Evolutionary conservation across 73 alveolate species (phyloP).

Genomic region (Symbiodinium pilosum): DNA sequence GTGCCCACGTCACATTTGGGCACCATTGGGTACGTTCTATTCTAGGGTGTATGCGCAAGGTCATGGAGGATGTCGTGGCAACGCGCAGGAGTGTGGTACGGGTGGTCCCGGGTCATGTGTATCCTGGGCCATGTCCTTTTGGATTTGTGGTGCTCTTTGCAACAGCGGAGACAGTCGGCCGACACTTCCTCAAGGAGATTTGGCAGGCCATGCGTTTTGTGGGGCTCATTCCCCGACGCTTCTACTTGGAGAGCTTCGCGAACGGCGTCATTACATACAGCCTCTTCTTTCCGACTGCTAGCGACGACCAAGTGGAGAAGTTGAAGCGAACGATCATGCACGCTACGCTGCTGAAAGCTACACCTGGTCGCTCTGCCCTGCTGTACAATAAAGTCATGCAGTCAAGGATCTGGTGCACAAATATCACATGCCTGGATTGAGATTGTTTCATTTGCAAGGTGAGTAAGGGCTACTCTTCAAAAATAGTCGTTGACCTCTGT

Average conservation of each 20-base stretch:
- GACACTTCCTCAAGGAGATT: slow-evolving; percentile 18
- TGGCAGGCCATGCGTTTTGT: slow-evolving; percentile 45
- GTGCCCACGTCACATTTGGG: too few relatives aligned
- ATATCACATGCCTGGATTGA: too few relatives aligned
- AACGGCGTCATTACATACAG: slow-evolving; percentile 20
- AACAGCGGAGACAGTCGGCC: slow-evolving; percentile 20
- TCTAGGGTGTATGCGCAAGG: neutral
- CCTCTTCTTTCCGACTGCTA: slow-evolving; percentile 27
- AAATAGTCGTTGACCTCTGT: too few relatives aligned
- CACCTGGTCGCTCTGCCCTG: slow-evolving; percentile 9
- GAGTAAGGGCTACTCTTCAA: too few relatives aligned
- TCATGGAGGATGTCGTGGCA: slow-evolving; percentile 28
- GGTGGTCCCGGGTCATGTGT: neutral
- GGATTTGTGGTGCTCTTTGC: slow-evolving; percentile 21
- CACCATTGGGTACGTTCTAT: too few relatives aligned
- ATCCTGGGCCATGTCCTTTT: slow-evolving; percentile 30
- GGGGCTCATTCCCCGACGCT: slow-evolving; percentile 13
- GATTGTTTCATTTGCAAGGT: too few relatives aligned
- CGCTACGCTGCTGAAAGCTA: slow-evolving; percentile 13
- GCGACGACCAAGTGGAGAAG: slow-evolving; percentile 24
- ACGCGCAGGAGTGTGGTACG: slow-evolving; percentile 19
- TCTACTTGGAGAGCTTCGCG: slow-evolving; percentile 21
- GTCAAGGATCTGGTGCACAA: neutral
- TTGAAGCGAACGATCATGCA: slow-evolving; percentile 31
- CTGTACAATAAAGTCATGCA: slow-evolving; percentile 18